Percentiles rank a stretch among this genome's conserved stretches.
Evolutionary conservation across 805 yeast genomes (phyloP).

Genomic region (Sugiyamaella chiloensis): DNA sequence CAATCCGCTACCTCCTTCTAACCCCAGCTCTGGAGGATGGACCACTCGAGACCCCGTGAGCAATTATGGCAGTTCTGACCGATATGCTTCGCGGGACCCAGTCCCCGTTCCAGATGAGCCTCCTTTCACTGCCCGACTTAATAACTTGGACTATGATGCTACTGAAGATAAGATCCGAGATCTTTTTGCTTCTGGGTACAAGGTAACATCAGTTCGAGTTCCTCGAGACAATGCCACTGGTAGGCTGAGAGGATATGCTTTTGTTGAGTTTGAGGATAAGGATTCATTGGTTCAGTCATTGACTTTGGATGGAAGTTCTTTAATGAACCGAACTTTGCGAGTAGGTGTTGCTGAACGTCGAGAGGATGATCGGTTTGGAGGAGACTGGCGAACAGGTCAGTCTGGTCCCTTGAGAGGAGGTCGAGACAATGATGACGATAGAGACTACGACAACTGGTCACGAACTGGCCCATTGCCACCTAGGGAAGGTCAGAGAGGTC

Average conservation of each 20-base stretch:
- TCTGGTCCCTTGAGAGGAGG: slow-evolving; percentile 16
- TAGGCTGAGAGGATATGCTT: slow-evolving; percentile 81
- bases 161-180: slow-evolving; percentile 51
- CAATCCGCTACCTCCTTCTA: slow-evolving; percentile 10
- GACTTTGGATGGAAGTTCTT: slow-evolving; percentile 65
- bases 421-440: slow-evolving; percentile 33
- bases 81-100: slow-evolving; percentile 45
- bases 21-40: slow-evolving; percentile 27
- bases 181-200: slow-evolving; percentile 41
- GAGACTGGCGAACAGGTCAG: slow-evolving; percentile 29
- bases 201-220: slow-evolving; percentile 61
- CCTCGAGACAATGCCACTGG: slow-evolving; percentile 69
- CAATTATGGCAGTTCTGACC: slow-evolving; percentile 4
- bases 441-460: slow-evolving; percentile 44
- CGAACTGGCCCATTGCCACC: slow-evolving; percentile 31
- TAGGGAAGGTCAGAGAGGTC: slow-evolving; percentile 19
- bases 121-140: slow-evolving; percentile 87
- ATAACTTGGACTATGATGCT: slow-evolving; percentile 80
- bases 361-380: slow-evolving; percentile 41
- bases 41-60: slow-evolving; percentile 33
- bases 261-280: slow-evolving; percentile 79
- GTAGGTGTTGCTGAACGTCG: slow-evolving; percentile 70
- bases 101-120: slow-evolving; percentile 87
- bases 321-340: slow-evolving; percentile 65
- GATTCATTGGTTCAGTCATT: slow-evolving; percentile 76